A percentile compares a stretch with the other conserved stretches of the same genome.
These are phyloP conservation scores for Aspergillus sp. DNA, from an alignment of 2,329 filamentous ascomycete genomes.

Conservation along the genomic window DNA sequence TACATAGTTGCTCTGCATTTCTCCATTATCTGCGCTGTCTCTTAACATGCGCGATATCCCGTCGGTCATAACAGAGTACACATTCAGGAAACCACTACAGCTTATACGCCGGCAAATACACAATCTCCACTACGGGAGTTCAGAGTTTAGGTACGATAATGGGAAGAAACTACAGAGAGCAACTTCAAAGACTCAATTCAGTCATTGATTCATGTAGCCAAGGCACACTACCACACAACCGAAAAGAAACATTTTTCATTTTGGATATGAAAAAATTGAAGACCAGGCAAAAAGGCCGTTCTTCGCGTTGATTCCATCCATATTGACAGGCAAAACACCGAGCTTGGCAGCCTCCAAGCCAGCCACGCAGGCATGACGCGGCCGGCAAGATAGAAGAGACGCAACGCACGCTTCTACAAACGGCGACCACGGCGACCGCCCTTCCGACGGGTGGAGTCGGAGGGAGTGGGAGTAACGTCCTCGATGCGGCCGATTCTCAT, in stretches of 20 bases:
- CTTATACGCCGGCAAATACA: no score
- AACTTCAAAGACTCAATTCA: no score
- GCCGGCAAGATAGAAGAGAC: conserved; percentile 17
- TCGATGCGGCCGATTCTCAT: conserved; percentile 99
- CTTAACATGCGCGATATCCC: no score
- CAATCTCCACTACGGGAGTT: no score
- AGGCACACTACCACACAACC: no score
- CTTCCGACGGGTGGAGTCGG: conserved; percentile 99
- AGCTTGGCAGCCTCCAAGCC: conserved; percentile 23
- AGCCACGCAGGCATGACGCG: conserved; percentile 15
- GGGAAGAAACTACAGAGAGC: no score
- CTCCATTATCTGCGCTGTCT: no score
- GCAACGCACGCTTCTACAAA: conserved; percentile 61
- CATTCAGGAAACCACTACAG: no score
- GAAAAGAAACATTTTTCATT: conserved; percentile 10
- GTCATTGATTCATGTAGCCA: no score
- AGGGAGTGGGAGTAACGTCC: conserved; percentile 98
- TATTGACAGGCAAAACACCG: conserved; percentile 27
- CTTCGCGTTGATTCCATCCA: conserved; percentile 45
- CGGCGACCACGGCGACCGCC: conserved; percentile 99
- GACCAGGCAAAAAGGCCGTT: conserved; percentile 45
- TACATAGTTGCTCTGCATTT: no score
- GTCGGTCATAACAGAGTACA: no score
- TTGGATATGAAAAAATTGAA: conserved; percentile 36
- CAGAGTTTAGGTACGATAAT: no score